These are phyloP conservation scores for Aspergillus intermedius DNA, from an alignment of 2,329 filamentous ascomycete genomes.

Conservation along the genomic window DNA sequence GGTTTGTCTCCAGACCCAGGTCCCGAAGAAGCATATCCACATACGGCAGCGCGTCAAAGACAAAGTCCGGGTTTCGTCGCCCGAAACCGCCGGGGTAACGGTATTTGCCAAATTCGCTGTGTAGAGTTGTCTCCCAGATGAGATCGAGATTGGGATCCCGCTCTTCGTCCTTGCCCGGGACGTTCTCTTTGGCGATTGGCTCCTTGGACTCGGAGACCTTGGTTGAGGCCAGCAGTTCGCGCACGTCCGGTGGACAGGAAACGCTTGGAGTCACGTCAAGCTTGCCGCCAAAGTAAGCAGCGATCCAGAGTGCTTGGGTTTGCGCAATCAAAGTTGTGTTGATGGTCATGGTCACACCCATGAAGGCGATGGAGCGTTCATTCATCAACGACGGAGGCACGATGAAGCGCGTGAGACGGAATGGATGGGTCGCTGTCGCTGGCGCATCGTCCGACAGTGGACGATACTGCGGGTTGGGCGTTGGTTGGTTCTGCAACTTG, in stretches of 20 bases:
- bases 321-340: slow-evolving; percentile 42
- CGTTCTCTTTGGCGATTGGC: background rate
- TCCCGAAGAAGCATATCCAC: slow-evolving; percentile 62
- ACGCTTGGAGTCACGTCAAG: slow-evolving; percentile 32
- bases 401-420: slow-evolving; percentile 44
- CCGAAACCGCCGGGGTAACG: slow-evolving; percentile 59
- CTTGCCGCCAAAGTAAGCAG: slow-evolving; percentile 55
- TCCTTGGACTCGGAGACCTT: background rate
- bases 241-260: background rate
- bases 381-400: slow-evolving; percentile 37
- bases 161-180: slow-evolving; percentile 5
- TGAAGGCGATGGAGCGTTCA: slow-evolving; percentile 44
- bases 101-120: slow-evolving; percentile 64
- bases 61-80: slow-evolving; percentile 52
- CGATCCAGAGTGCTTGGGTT: slow-evolving; percentile 55
- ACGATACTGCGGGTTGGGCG: slow-evolving; percentile 13
- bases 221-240: background rate
- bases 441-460: slow-evolving; percentile 28
- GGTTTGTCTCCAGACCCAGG: slow-evolving; percentile 49
- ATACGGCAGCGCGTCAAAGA: slow-evolving; percentile 71
- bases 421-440: slow-evolving; percentile 39
- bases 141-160: slow-evolving; percentile 24
- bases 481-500: slow-evolving; percentile 40
- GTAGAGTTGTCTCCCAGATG: slow-evolving; percentile 53
- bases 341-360: slow-evolving; percentile 43